These are phyloP conservation scores for Didymella glomerata DNA, from an alignment of 2,329 filamentous ascomycete genomes.

Conservation along the genomic window DNA sequence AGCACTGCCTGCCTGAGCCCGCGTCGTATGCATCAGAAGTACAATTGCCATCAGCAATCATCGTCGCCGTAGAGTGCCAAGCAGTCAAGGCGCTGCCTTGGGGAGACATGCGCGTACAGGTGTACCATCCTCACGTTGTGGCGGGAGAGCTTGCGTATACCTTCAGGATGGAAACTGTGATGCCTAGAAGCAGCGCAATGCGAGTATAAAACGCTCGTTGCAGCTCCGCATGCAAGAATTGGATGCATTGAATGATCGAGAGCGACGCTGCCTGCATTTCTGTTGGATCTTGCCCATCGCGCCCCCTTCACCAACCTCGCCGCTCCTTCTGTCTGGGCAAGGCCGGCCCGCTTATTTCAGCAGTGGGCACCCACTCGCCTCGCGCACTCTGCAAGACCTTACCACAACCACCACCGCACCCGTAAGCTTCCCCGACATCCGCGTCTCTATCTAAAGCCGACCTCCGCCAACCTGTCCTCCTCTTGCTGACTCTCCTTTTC, in stretches of 20 bases:
- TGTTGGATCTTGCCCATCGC: constrained; percentile 31
- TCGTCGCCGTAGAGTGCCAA: constrained; percentile 29
- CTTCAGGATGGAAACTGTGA: constrained; percentile 19
- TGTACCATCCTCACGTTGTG: constrained; percentile 38
- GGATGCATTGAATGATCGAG: constrained; percentile 10
- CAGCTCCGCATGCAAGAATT: constrained; percentile 7
- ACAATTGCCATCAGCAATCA: constrained; percentile 12
- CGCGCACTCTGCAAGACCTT: constrained; percentile 47
- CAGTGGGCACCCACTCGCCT: constrained; percentile 50
- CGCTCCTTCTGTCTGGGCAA: constrained; percentile 49
- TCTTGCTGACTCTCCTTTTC: constrained; percentile 42
- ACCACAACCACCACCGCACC: constrained; percentile 39
- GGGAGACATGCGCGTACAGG: constrained; percentile 20
- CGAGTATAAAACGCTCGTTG: constrained; percentile 27
- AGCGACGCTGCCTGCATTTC: constrained; percentile 20
- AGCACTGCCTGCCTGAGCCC: constrained; percentile 31
- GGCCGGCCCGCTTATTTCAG: constrained; percentile 55
- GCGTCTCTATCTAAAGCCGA: constrained; percentile 34
- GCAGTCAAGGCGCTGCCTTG: constrained; percentile 44
- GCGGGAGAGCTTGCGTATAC: constrained; percentile 50
- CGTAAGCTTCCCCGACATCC: constrained; percentile 48
- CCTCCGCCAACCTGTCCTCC: constrained; percentile 31
- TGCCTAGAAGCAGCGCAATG: constrained; percentile 24
- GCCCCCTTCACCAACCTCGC: constrained; percentile 39
- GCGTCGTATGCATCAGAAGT: constrained; percentile 34